Conservation (phyloP, 306 rosid species). For the Acacia crassicarpa region DNA sequence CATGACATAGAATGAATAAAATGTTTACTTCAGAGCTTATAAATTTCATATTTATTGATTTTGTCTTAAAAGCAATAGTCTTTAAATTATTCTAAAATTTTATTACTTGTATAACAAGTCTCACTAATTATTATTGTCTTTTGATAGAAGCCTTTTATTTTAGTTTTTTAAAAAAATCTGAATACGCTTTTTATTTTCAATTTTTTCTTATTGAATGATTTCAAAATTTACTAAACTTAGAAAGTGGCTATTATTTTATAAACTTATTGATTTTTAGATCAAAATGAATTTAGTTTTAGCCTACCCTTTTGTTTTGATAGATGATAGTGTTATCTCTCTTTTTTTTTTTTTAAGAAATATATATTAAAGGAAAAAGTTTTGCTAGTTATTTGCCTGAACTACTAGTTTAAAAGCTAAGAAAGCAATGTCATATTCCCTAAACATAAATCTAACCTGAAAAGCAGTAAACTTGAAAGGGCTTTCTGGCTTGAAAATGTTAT, state of each 20-base stretch:
- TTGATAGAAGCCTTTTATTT: not conserved
- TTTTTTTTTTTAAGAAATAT: not conserved
- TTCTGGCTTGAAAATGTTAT: constrained; percentile 56
- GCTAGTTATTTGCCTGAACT: not conserved
- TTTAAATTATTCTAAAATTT: not conserved
- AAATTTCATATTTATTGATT: not conserved
- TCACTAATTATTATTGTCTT: too few relatives aligned
- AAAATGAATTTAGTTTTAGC: not conserved
- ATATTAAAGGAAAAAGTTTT: not conserved
- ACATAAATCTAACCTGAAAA: constrained; percentile 60
- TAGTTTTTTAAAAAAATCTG: not conserved
- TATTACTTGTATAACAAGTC: too few relatives aligned
- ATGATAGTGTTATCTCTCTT: not conserved
- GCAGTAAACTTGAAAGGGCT: constrained; percentile 56
- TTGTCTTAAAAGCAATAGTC: not conserved
- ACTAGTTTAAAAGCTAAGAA: not conserved
- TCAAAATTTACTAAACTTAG: not conserved
- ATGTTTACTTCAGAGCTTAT: not conserved
- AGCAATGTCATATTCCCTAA: not conserved
- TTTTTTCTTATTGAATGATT: not conserved
- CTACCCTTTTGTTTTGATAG: not conserved
- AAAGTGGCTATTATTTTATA: not conserved
- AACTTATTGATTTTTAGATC: not conserved
- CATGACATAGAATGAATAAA: not conserved
- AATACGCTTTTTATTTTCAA: not conserved